Conservation (phyloP, 106 monocot species). For the Dendrobium nobile region DNA sequence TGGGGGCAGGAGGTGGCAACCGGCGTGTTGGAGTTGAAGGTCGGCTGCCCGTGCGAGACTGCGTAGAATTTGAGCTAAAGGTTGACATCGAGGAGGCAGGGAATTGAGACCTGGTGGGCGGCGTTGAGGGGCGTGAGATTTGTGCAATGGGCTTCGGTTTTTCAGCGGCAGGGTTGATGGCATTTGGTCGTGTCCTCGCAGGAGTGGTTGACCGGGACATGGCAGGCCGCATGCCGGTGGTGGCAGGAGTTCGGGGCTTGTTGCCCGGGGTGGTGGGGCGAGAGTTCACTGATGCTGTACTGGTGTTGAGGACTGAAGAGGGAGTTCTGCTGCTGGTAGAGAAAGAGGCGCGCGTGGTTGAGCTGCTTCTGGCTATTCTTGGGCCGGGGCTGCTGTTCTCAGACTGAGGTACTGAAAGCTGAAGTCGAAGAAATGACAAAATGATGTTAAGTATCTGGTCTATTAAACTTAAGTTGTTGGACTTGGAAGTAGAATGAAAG, state of each 20-base stretch:
- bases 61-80: slow-evolving; percentile 10
- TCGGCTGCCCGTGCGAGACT: slow-evolving; percentile 17
- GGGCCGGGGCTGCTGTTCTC: slow-evolving; percentile 14
- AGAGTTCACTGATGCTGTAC: slow-evolving; percentile 25
- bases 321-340: background rate
- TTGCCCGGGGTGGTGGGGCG: slow-evolving; percentile 37
- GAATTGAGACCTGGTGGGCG: slow-evolving; percentile 25
- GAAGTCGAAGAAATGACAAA: background rate
- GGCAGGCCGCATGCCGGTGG: slow-evolving; percentile 1
- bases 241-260: slow-evolving; percentile 7
- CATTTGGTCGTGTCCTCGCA: slow-evolving; percentile 6
- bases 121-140: slow-evolving; percentile 41
- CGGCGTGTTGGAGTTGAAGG: slow-evolving; percentile 42
- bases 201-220: slow-evolving; percentile 24
- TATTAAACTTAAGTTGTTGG: background rate
- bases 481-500: background rate
- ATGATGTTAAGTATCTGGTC: background rate
- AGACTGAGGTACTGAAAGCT: slow-evolving; percentile 29
- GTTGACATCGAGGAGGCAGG: slow-evolving; percentile 10
- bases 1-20: background rate
- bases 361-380: slow-evolving; percentile 32
- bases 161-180: slow-evolving; percentile 2
- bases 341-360: slow-evolving; percentile 17
- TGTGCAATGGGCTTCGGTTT: slow-evolving; percentile 7
- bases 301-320: slow-evolving; percentile 22